Evolutionary conservation across 495 filamentous ascomycete species (phyloP).

Genomic region (Cercophora sp.): DNA sequence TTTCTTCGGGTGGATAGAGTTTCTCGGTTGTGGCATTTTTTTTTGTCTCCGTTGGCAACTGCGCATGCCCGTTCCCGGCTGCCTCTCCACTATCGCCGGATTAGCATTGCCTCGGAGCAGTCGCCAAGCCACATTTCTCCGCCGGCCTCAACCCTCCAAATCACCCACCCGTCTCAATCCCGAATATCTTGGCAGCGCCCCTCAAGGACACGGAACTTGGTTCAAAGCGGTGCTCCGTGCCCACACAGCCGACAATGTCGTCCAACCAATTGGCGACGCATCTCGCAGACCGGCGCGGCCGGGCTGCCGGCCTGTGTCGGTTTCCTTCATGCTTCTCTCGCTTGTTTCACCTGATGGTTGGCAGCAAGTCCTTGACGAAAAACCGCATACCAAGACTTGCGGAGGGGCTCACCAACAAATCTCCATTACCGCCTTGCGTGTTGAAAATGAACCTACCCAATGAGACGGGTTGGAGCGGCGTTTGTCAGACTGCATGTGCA

Average conservation of each 20-base stretch:
- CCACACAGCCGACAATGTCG: slow-evolving; percentile 5
- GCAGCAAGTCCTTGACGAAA: no score
- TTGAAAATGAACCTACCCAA: no score
- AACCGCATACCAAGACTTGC: no score
- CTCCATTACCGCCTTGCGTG: no score
- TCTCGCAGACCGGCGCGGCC: slow-evolving; percentile 1
- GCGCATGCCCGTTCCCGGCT: slow-evolving; percentile 9
- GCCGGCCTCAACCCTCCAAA: slow-evolving; percentile 31
- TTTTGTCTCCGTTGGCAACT: slow-evolving; percentile 5
- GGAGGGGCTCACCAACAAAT: no score
- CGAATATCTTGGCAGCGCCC: slow-evolving; percentile 20
- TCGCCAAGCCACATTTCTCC: slow-evolving; percentile 27
- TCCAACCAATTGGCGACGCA: slow-evolving; percentile 1
- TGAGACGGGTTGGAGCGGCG: no score
- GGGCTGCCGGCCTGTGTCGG: background rate
- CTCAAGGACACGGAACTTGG: slow-evolving; percentile 14
- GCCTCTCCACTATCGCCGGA: slow-evolving; percentile 20
- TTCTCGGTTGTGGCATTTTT: no score
- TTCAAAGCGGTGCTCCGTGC: slow-evolving; percentile 17
- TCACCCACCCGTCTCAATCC: slow-evolving; percentile 25
- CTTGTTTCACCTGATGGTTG: no score
- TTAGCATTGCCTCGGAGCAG: slow-evolving; percentile 24
- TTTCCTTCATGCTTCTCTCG: no score
- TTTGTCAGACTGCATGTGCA: no score
- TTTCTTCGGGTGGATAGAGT: no score